Conservation (phyloP, 2,329 filamentous ascomycete species). For the Diaporthe humulicola region DNA sequence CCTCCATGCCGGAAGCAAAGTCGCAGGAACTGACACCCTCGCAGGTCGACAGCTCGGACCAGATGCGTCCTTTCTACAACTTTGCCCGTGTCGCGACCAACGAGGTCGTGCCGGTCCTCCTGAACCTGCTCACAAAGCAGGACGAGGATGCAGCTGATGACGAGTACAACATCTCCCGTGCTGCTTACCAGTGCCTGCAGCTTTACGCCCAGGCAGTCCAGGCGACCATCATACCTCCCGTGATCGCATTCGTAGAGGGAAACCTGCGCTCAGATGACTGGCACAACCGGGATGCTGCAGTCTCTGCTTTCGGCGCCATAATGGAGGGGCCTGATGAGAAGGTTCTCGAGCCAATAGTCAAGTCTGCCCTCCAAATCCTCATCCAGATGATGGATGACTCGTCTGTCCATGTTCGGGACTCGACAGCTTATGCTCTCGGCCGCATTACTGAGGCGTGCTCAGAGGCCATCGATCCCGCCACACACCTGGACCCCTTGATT, state of each 20-base stretch:
- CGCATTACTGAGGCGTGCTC: constrained; percentile 96
- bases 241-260: constrained; percentile 90
- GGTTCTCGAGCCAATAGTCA: constrained; percentile 92
- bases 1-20: not conserved
- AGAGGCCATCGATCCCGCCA: constrained; percentile 86
- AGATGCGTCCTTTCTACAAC: constrained; percentile 94
- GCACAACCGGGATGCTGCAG: constrained; percentile 94
- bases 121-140: constrained; percentile 92
- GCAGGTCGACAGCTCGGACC: constrained; percentile 79
- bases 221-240: constrained; percentile 84
- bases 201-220: constrained; percentile 95
- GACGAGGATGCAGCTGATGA: constrained; percentile 97
- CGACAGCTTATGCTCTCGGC: constrained; percentile 93
- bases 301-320: constrained; percentile 97
- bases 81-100: constrained; percentile 93
- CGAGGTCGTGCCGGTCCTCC: constrained; percentile 93
- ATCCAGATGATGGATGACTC: constrained; percentile 93
- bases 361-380: constrained; percentile 92
- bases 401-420: constrained; percentile 92
- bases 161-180: constrained; percentile 96
- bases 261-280: constrained; percentile 93
- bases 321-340: constrained; percentile 98
- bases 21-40: constrained; percentile 35
- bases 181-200: constrained; percentile 95
- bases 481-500: constrained; percentile 88